phyloP scores from a whole-genome alignment of 1,284 basidiomycete species.

The Agroathelia rolfsii region DNA sequence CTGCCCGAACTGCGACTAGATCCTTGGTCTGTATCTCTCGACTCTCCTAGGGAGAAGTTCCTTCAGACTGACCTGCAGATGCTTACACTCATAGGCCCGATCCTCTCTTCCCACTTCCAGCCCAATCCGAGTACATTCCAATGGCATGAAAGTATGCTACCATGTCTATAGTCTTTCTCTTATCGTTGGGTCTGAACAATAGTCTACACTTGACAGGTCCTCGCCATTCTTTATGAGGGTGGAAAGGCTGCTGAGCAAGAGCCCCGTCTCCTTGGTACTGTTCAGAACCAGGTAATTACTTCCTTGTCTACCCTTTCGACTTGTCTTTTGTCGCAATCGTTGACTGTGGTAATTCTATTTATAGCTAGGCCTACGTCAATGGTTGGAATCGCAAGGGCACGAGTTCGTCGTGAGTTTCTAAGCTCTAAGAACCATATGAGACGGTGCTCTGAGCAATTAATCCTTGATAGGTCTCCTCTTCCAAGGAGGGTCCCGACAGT shows the following conservation, averaged over 20 bases:
- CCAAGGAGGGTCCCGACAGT: slow-evolving; percentile 44
- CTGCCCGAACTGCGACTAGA: no score
- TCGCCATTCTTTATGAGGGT: slow-evolving; percentile 32
- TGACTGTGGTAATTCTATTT: not conserved
- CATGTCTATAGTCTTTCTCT: not conserved
- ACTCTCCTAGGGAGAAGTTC: no score
- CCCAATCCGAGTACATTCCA: no score
- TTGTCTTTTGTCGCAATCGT: not conserved
- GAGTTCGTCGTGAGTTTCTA: slow-evolving; percentile 23
- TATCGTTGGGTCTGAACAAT: not conserved
- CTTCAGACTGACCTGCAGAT: no score
- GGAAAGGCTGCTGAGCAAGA: slow-evolving; percentile 36
- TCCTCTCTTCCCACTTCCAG: no score
- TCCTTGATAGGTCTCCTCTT: slow-evolving; percentile 29
- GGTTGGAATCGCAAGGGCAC: slow-evolving; percentile 37
- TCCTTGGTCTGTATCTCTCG: no score
- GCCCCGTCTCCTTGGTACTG: slow-evolving; percentile 42
- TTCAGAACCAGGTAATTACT: slow-evolving; percentile 44
- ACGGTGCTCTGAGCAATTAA: slow-evolving; percentile 9
- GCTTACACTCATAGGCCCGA: no score
- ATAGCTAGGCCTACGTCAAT: slow-evolving; percentile 30
- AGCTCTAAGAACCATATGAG: not conserved
- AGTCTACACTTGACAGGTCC: slow-evolving; percentile 25
- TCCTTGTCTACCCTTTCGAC: no score
- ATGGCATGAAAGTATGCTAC: slow-evolving; percentile 4